Percentiles rank a stretch among this genome's conserved stretches.
Conservation (phyloP, 345 rosid species). For the Physaria fendleri region DNA sequence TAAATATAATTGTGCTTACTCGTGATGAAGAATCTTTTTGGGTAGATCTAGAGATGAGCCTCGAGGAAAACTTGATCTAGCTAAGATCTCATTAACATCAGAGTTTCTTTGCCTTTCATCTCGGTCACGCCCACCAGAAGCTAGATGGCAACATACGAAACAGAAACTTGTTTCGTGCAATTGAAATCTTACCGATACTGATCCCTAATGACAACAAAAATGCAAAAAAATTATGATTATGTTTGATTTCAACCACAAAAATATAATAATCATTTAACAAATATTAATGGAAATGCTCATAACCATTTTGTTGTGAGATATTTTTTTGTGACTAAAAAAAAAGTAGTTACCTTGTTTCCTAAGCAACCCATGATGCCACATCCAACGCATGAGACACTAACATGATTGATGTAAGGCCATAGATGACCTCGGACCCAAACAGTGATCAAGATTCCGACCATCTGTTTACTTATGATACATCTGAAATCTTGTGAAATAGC, state of each 20-base stretch:
- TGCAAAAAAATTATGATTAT: too few relatives aligned
- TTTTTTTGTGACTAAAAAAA: not conserved
- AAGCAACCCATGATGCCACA: slow-evolving; percentile 82
- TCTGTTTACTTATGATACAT: slow-evolving; percentile 67
- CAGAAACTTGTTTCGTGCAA: slow-evolving; percentile 73
- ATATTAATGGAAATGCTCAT: not conserved
- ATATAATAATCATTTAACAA: not conserved
- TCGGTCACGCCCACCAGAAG: slow-evolving; percentile 76
- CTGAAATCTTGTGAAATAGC: slow-evolving; percentile 31
- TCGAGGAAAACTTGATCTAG: slow-evolving; percentile 57
- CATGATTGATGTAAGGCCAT: slow-evolving; percentile 40
- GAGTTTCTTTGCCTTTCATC: slow-evolving; percentile 64
- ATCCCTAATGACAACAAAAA: slow-evolving; percentile 42
- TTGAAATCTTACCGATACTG: slow-evolving; percentile 66
- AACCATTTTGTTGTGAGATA: slow-evolving; percentile 13
- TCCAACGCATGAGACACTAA: slow-evolving; percentile 69
- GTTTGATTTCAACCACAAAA: slow-evolving; percentile 12
- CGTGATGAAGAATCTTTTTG: slow-evolving; percentile 59
- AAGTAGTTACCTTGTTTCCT: slow-evolving; percentile 57
- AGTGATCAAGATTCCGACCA: slow-evolving; percentile 69
- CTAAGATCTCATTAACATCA: slow-evolving; percentile 49
- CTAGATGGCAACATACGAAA: slow-evolving; percentile 73
- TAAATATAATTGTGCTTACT: slow-evolving; percentile 43
- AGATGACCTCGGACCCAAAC: slow-evolving; percentile 65
- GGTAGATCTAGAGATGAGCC: slow-evolving; percentile 49